Conservation (phyloP, 345 rosid genomes). For the Raphanus sativus region DNA sequence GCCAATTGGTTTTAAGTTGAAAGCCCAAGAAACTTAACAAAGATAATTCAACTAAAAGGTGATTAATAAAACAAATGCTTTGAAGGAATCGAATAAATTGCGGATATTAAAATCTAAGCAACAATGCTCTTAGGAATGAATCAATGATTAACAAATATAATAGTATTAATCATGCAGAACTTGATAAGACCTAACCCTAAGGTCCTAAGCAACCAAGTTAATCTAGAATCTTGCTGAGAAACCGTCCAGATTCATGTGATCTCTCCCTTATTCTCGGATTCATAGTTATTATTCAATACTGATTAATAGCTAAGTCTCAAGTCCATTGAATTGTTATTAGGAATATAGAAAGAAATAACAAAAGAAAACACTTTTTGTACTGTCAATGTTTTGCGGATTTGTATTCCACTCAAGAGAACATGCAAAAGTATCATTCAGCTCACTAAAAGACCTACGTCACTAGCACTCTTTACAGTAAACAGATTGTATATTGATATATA, state of each 20-base stretch:
- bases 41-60: too few relatives aligned
- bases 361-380: not conserved
- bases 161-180: not conserved
- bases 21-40: too few relatives aligned
- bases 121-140: not conserved
- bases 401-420: not conserved
- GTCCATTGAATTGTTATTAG: constrained; percentile 1
- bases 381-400: not conserved
- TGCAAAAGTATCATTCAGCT: not conserved
- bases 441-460: not conserved
- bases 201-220: not conserved
- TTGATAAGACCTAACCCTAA: not conserved
- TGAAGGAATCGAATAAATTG: too few relatives aligned
- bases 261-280: not conserved
- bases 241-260: constrained; percentile 19
- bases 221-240: not conserved
- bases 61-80: too few relatives aligned
- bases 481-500: not conserved
- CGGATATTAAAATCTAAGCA: too few relatives aligned
- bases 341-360: not conserved
- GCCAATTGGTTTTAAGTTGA: too few relatives aligned
- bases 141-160: too few relatives aligned
- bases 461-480: not conserved
- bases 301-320: not conserved
- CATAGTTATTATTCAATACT: not conserved